Conservation (phyloP, 176 grass and related monocot species). For the Musa acuminata region DNA sequence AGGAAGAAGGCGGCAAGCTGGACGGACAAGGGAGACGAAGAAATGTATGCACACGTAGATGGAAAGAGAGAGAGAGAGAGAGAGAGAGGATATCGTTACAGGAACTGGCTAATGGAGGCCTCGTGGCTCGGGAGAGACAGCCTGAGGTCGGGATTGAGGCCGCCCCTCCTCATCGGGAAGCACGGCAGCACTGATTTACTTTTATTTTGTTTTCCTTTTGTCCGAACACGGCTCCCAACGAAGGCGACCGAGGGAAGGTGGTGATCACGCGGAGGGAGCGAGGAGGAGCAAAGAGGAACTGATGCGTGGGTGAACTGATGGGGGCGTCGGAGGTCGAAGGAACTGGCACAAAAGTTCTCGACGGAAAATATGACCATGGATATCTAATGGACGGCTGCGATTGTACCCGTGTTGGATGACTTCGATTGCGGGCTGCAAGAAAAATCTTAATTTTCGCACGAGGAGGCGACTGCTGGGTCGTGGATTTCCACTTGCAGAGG, state of each 20-base stretch:
- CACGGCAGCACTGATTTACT: neutral
- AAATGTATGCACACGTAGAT: too few relatives aligned
- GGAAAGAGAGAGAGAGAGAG: neutral
- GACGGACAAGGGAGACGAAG: neutral
- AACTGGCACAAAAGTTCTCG: too few relatives aligned
- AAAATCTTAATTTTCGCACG: neutral
- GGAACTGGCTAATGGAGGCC: constrained; percentile 60
- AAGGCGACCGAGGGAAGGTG: neutral
- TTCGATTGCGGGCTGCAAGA: neutral
- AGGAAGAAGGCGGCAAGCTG: constrained; percentile 3
- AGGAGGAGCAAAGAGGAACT: neutral
- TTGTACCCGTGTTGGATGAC: neutral
- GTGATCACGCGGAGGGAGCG: neutral
- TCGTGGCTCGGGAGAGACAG: constrained; percentile 60
- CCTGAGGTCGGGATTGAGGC: constrained; percentile 21
- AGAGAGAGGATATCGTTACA: constrained; percentile 30
- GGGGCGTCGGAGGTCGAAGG: too few relatives aligned
- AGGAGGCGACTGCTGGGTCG: neutral
- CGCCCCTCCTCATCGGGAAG: constrained; percentile 3
- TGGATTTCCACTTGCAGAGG: too few relatives aligned
- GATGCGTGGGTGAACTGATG: too few relatives aligned
- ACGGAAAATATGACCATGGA: neutral
- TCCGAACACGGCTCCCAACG: neutral
- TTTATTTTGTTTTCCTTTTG: too few relatives aligned
- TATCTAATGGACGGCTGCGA: neutral